phyloP scores from a whole-genome alignment of 2,329 filamentous ascomycete genomes.

The Pezicula rhizophila region DNA sequence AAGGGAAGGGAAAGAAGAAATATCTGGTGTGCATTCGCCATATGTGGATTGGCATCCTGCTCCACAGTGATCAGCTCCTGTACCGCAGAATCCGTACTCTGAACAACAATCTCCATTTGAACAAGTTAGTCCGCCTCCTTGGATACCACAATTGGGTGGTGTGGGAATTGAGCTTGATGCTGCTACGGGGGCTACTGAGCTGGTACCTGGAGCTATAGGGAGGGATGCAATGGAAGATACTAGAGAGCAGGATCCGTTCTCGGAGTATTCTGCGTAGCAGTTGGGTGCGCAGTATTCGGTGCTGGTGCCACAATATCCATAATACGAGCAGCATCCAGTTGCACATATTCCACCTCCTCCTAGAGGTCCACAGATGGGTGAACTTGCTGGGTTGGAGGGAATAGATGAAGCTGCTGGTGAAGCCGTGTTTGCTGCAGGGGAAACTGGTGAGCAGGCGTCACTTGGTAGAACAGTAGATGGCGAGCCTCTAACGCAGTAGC shows the following conservation, averaged over 20 bases:
- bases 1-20: not conserved
- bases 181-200: not conserved
- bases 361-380: not conserved
- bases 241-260: not conserved
- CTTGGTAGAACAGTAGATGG: not conserved
- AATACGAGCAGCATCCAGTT: not conserved
- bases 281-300: not conserved
- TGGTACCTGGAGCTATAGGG: not conserved
- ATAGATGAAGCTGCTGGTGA: not conserved
- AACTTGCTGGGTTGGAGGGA: not conserved
- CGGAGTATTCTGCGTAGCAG: not conserved
- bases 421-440: not conserved
- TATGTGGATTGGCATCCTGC: not conserved
- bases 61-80: not conserved
- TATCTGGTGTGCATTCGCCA: not conserved
- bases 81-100: not conserved
- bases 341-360: not conserved
- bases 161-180: not conserved
- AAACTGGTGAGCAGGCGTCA: not conserved
- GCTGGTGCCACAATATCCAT: not conserved
- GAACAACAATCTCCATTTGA: not conserved
- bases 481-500: not conserved
- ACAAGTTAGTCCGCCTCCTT: not conserved
- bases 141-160: not conserved
- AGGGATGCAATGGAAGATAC: not conserved